Conservation (phyloP, 139 green algal species). For the Closterium sp. region DNA sequence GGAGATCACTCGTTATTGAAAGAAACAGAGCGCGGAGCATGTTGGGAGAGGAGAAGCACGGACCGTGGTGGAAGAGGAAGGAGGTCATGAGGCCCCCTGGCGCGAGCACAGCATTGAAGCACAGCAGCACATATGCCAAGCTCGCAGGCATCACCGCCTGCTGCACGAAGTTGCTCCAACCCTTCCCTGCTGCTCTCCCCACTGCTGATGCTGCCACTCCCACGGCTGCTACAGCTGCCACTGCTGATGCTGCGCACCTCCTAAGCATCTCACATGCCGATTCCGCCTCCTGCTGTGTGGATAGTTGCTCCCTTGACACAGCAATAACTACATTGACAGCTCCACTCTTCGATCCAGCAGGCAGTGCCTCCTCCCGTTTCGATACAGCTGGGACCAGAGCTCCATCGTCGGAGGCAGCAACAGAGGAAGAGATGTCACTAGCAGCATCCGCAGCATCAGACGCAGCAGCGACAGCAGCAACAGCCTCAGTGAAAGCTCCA, state of each 20-base stretch:
- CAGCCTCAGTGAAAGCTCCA: not conserved
- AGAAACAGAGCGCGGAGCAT: not conserved
- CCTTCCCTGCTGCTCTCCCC: conserved; percentile 17
- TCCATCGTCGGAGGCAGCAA: no score
- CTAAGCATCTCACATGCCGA: not conserved
- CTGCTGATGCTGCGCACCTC: not conserved
- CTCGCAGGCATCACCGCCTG: conserved; percentile 53
- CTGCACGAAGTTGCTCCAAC: conserved; percentile 31
- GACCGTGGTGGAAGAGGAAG: conserved; percentile 45
- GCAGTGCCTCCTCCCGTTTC: no score
- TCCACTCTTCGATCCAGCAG: no score
- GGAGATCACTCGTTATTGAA: no score
- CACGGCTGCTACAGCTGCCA: not conserved
- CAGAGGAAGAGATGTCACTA: not conserved
- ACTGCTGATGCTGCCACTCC: not conserved
- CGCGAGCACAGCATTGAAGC: conserved; percentile 50
- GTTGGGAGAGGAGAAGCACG: not conserved
- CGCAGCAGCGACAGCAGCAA: not conserved
- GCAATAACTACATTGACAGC: no score
- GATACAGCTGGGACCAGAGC: no score
- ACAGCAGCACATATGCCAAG: conserved; percentile 53
- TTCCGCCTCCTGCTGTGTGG: not conserved
- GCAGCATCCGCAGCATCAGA: not conserved
- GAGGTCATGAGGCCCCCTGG: conserved; percentile 51
- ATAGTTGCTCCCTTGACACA: no score